phyloP scores from a whole-genome alignment of 1,284 basidiomycete genomes.

The Ustanciosporium gigantosporum region DNA sequence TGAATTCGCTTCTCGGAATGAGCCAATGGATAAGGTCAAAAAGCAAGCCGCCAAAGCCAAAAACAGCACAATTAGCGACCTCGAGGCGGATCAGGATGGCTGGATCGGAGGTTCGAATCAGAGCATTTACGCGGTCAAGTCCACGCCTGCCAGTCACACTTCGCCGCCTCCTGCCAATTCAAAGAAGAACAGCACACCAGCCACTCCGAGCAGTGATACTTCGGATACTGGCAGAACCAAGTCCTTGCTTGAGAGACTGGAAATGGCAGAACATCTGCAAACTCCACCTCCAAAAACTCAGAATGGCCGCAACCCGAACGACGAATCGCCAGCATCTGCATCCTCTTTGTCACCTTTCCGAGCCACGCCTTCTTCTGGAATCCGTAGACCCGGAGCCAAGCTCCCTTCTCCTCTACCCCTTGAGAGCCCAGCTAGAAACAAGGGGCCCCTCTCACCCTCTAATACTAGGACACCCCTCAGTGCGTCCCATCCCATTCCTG shows the following conservation, averaged over 20 bases:
- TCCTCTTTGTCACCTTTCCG: slow-evolving; percentile 15
- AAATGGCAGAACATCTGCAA: slow-evolving; percentile 11
- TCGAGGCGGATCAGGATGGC: slow-evolving; percentile 31
- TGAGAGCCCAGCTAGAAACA: slow-evolving; percentile 33
- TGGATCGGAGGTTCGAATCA: slow-evolving; percentile 39
- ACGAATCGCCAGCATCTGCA: not conserved
- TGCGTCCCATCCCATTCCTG: slow-evolving; percentile 46
- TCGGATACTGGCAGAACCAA: not conserved
- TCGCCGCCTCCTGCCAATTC: slow-evolving; percentile 19
- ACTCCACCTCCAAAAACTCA: slow-evolving; percentile 21
- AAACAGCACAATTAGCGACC: slow-evolving; percentile 19
- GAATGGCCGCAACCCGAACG: no score
- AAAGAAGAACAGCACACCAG: slow-evolving; percentile 6
- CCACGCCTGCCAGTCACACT: slow-evolving; percentile 2
- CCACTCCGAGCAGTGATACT: not conserved
- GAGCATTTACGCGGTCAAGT: slow-evolving; percentile 41
- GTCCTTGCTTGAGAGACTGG: slow-evolving; percentile 33
- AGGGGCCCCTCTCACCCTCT: slow-evolving; percentile 12
- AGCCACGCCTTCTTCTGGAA: slow-evolving; percentile 23
- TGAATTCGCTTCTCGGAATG: slow-evolving; percentile 2
- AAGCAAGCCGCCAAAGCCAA: not conserved
- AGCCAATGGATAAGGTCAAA: slow-evolving; percentile 1
- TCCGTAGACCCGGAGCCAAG: slow-evolving; percentile 32
- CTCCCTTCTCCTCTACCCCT: slow-evolving; percentile 35
- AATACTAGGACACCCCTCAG: slow-evolving; percentile 46